Evolutionary conservation across 1,284 basidiomycete species (phyloP).

Genomic region (Lentinula novae-zelandiae): DNA sequence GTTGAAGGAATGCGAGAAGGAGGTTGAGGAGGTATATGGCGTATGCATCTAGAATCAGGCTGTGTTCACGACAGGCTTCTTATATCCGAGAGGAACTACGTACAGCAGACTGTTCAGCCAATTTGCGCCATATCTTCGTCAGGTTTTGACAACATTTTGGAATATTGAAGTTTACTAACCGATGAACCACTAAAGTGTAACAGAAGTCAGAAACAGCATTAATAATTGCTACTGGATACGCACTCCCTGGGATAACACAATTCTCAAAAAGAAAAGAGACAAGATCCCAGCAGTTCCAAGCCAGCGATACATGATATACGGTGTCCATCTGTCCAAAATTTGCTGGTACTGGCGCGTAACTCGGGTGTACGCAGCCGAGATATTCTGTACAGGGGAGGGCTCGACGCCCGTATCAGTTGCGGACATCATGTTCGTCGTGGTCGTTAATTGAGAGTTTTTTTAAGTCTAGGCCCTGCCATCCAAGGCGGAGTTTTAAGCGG

Average conservation of each 20-base stretch:
- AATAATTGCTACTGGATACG: constrained; percentile 32
- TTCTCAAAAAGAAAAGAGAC: constrained; percentile 80
- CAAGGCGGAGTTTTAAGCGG: neutral
- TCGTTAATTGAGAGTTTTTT: constrained; percentile 7
- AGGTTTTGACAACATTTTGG: neutral
- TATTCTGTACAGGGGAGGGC: constrained; percentile 47
- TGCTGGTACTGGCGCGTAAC: constrained; percentile 75
- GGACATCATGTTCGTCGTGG: constrained; percentile 40
- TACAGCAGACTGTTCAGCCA: constrained; percentile 57
- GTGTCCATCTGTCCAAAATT: constrained; percentile 87
- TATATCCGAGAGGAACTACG: constrained; percentile 24
- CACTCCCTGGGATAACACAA: constrained; percentile 88
- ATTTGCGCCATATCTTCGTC: neutral
- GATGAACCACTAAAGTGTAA: constrained; percentile 80
- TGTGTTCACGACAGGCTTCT: neutral
- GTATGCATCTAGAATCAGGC: constrained; percentile 59
- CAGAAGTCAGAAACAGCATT: neutral
- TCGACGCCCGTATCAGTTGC: constrained; percentile 40
- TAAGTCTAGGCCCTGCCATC: neutral
- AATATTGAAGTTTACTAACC: constrained; percentile 41
- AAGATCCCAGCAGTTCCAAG: constrained; percentile 73
- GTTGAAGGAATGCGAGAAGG: constrained; percentile 85
- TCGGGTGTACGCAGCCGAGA: constrained; percentile 46
- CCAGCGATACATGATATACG: constrained; percentile 89
- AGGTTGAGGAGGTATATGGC: constrained; percentile 94